Conservation (phyloP, 345 rosid genomes). For the Bruguiera sexangula region DNA sequence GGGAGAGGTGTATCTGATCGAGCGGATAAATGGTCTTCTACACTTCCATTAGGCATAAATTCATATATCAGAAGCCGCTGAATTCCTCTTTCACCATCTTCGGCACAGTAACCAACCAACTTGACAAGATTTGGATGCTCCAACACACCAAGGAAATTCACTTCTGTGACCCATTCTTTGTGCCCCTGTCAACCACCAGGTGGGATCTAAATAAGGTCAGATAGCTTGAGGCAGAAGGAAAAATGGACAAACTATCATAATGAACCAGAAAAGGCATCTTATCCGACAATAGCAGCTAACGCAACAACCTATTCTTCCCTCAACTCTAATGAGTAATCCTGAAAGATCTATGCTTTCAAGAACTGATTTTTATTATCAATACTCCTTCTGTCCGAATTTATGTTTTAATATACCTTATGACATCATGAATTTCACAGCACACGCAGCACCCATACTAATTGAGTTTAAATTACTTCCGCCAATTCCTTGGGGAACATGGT, state of each 20-base stretch:
- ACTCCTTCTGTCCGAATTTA: too few species aligned
- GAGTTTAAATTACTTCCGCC: too few species aligned
- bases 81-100: conserved; percentile 88
- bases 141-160: conserved; percentile 77
- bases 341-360: not conserved
- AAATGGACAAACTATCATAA: not conserved
- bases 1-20: conserved; percentile 53
- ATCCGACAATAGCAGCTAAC: not conserved
- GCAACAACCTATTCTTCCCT: not conserved
- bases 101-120: conserved; percentile 84
- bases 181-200: conserved; percentile 61
- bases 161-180: conserved; percentile 92
- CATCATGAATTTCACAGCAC: too few species aligned
- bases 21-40: conserved; percentile 58
- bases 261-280: conserved; percentile 3
- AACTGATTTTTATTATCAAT: too few species aligned
- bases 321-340: not conserved
- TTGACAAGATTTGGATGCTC: conserved; percentile 91
- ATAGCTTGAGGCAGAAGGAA: not conserved
- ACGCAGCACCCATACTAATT: too few species aligned
- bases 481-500: too few species aligned
- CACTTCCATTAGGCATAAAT: conserved; percentile 77
- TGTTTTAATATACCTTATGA: too few species aligned
- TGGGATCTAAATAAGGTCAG: conserved; percentile 2
- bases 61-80: conserved; percentile 85